Conservation (phyloP, 2,329 filamentous ascomycete genomes). For the Penicillium sp. region DNA sequence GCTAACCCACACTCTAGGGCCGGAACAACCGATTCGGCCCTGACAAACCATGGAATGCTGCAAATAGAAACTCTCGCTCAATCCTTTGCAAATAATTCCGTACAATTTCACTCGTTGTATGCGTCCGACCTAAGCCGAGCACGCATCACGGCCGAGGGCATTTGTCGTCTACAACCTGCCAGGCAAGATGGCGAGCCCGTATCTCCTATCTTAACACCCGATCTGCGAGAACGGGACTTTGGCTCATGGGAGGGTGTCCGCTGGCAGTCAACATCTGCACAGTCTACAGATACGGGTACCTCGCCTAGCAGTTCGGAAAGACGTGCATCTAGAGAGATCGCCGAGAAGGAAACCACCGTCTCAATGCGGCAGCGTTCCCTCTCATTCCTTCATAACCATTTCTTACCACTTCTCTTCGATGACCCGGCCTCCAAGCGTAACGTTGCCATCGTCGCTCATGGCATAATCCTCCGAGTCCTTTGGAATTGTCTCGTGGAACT, state of each 20-base stretch:
- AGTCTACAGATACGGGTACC: conserved; percentile 4
- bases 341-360: conserved; percentile 67
- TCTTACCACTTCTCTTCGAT: conserved; percentile 59
- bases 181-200: neutral
- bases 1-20: conserved; percentile 55
- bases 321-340: conserved; percentile 42
- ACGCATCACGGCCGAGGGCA: conserved; percentile 48
- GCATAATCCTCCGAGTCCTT: conserved; percentile 73
- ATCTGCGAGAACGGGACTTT: conserved; percentile 45
- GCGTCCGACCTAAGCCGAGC: conserved; percentile 78
- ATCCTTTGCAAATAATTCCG: conserved; percentile 64
- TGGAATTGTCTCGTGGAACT: conserved; percentile 64
- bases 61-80: conserved; percentile 73
- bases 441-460: conserved; percentile 77
- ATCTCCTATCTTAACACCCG: conserved; percentile 18
- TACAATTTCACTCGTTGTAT: conserved; percentile 71
- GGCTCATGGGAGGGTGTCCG: conserved; percentile 42
- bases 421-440: conserved; percentile 37
- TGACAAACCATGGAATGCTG: conserved; percentile 79
- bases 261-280: conserved; percentile 24
- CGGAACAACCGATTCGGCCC: conserved; percentile 74
- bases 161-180: conserved; percentile 24
- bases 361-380: conserved; percentile 67
- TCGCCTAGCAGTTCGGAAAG: neutral
- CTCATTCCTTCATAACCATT: conserved; percentile 65